A percentile compares a stretch with the other conserved stretches of the same genome.
These are phyloP conservation scores for Yamadazyma friedrichii DNA, from an alignment of 1,139 yeast species.

Conservation along the genomic window DNA sequence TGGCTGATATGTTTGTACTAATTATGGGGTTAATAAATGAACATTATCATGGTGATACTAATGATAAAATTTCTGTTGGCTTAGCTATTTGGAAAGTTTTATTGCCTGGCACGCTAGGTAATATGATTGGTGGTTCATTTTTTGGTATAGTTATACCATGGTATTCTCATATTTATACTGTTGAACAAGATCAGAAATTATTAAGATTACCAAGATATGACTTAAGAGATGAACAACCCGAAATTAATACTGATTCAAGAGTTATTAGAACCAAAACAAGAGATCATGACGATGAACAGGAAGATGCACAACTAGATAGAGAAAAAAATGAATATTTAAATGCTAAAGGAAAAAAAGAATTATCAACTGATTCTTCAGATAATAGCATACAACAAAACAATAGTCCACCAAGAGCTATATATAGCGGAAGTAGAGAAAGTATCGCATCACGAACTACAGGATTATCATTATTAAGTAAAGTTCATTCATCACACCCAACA, in stretches of 20 bases:
- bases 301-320: background rate
- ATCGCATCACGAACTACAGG: constrained; percentile 4
- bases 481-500: constrained; percentile 6
- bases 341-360: background rate
- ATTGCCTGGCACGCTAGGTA: constrained; percentile 68
- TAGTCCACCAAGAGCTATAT: constrained; percentile 4
- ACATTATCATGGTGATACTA: constrained; percentile 41
- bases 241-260: constrained; percentile 70
- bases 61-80: constrained; percentile 47
- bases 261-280: constrained; percentile 50
- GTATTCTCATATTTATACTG: constrained; percentile 67
- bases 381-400: constrained; percentile 4
- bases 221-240: constrained; percentile 77
- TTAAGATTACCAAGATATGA: constrained; percentile 66
- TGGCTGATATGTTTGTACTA: constrained; percentile 74
- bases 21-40: constrained; percentile 62
- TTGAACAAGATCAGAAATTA: constrained; percentile 61
- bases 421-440: constrained; percentile 2
- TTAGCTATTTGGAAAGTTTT: constrained; percentile 69
- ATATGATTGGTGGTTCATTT: constrained; percentile 66
- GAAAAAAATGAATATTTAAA: background rate
- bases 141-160: constrained; percentile 65
- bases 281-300: constrained; percentile 8
- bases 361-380: constrained; percentile 1
- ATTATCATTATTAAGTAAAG: constrained; percentile 2